These are phyloP conservation scores for Tulasnella sp. DNA, from an alignment of 768 basidiomycete genomes.

Conservation along the genomic window DNA sequence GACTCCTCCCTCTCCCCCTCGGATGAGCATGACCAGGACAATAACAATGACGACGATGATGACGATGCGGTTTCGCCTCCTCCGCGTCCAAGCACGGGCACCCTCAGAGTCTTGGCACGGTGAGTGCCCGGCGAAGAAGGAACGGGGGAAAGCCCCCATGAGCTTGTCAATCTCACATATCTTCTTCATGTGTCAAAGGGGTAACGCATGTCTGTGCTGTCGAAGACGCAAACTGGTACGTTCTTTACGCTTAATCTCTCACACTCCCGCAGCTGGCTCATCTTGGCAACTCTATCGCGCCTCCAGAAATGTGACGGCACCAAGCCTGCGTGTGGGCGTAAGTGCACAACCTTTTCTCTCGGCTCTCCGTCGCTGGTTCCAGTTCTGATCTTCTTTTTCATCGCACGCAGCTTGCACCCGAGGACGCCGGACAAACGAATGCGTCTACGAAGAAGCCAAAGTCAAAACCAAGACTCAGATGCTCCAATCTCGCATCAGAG, in stretches of 20 bases:
- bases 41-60: not conserved
- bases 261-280: not conserved
- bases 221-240: constrained; percentile 12
- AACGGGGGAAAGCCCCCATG: no score
- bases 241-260: not conserved
- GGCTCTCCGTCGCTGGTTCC: not conserved
- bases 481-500: constrained; percentile 14
- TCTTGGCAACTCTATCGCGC: not conserved
- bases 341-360: not conserved
- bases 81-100: not conserved
- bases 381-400: not conserved
- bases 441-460: constrained; percentile 14
- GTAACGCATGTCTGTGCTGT: constrained; percentile 15
- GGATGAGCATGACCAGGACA: not conserved
- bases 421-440: constrained; percentile 10
- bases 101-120: constrained; percentile 9
- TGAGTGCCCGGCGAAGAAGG: no score
- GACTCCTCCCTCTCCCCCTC: not conserved
- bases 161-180: not conserved
- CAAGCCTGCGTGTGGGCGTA: constrained; percentile 13
- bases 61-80: not conserved
- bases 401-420: not conserved
- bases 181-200: not conserved
- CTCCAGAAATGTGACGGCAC: constrained; percentile 14
- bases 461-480: constrained; percentile 15